These are phyloP conservation scores for Nakataea oryzae DNA, from an alignment of 2,329 filamentous ascomycete species.

Conservation along the genomic window DNA sequence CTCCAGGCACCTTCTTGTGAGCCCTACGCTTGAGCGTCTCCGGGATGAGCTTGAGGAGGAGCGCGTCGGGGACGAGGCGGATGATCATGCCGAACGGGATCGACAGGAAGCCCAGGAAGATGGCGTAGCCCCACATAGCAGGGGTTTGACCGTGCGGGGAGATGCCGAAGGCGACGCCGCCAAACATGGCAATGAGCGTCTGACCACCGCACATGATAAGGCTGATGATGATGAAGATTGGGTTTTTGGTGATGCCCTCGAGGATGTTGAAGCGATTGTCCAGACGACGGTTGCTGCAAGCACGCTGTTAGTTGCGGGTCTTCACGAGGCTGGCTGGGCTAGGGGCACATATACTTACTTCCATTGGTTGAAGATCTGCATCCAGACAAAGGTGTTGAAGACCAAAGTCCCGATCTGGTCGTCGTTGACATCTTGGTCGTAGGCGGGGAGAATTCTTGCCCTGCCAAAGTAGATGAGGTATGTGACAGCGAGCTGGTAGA, in stretches of 20 bases:
- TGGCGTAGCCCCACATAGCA: constrained; percentile 79
- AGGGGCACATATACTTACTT: constrained; percentile 50
- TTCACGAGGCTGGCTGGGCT: neutral
- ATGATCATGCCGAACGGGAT: constrained; percentile 75
- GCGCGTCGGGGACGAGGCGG: constrained; percentile 69
- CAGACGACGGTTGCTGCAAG: constrained; percentile 66
- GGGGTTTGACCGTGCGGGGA: constrained; percentile 48
- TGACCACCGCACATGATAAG: constrained; percentile 81
- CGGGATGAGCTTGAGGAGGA: constrained; percentile 43
- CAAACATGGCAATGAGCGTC: constrained; percentile 80
- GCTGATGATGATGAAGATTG: constrained; percentile 83
- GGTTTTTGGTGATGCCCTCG: constrained; percentile 74
- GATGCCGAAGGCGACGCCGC: constrained; percentile 72
- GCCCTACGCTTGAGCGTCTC: constrained; percentile 39
- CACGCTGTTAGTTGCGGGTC: constrained; percentile 4
- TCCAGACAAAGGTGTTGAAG: constrained; percentile 64
- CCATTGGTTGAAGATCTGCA: constrained; percentile 74
- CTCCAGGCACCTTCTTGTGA: constrained; percentile 32
- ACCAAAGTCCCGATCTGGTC: constrained; percentile 58
- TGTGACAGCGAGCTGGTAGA: constrained; percentile 75
- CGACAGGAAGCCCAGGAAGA: constrained; percentile 75
- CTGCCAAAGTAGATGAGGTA: constrained; percentile 72
- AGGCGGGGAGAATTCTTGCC: constrained; percentile 37
- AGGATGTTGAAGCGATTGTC: constrained; percentile 96
- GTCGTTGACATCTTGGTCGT: constrained; percentile 27